Conservation (phyloP, 305 asterid genomes). For the Fraxinus baroniana region DNA sequence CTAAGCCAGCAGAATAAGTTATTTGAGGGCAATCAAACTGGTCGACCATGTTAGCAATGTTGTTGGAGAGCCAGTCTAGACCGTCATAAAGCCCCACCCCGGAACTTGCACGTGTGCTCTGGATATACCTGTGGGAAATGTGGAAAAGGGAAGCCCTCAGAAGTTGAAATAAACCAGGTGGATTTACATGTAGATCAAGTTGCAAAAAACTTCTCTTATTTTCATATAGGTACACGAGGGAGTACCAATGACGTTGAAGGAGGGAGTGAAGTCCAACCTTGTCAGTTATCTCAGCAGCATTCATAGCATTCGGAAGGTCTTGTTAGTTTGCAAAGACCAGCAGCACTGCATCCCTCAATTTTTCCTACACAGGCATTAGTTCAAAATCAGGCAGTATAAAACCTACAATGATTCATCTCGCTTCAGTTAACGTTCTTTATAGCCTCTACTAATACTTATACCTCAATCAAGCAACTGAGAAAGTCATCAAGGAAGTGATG, state of each 20-base stretch:
- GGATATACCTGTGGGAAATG: slow-evolving; percentile 58
- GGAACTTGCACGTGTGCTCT: slow-evolving; percentile 73
- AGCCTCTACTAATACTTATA: neutral
- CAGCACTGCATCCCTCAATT: slow-evolving; percentile 81
- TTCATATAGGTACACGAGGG: neutral
- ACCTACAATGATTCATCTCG: neutral
- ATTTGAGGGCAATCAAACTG: neutral
- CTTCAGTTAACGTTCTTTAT: neutral
- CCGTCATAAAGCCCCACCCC: slow-evolving; percentile 77
- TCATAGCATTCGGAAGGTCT: slow-evolving; percentile 96
- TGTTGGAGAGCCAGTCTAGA: slow-evolving; percentile 80
- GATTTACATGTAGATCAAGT: neutral
- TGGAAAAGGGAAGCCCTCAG: neutral
- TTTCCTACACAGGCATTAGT: slow-evolving; percentile 51
- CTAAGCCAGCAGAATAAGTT: neutral
- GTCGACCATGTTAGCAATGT: slow-evolving; percentile 68
- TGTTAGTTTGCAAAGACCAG: slow-evolving; percentile 89
- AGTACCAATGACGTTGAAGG: slow-evolving; percentile 86
- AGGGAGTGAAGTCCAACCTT: slow-evolving; percentile 91
- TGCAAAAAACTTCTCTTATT: neutral
- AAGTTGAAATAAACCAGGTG: neutral
- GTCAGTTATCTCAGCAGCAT: slow-evolving; percentile 91
- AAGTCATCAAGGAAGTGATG: neutral
- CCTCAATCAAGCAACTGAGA: neutral
- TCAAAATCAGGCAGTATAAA: slow-evolving; percentile 1